A percentile compares a stretch with the other conserved stretches of the same genome.
Conservation (phyloP, 345 rosid genomes). For the Eucalyptus regnans region DNA sequence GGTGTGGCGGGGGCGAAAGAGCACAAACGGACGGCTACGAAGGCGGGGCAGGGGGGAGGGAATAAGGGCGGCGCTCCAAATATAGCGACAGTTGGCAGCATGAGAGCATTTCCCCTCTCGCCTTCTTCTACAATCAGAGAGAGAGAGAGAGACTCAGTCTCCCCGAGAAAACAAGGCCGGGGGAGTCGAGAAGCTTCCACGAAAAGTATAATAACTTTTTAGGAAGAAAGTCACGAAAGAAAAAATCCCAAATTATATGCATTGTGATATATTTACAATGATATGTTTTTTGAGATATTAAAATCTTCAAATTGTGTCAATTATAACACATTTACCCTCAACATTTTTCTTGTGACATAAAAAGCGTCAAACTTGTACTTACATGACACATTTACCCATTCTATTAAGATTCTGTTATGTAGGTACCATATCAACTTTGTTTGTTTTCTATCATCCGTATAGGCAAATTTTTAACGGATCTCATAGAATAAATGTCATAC, state of each 20-base stretch:
- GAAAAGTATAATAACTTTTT: background rate
- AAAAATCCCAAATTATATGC: no score
- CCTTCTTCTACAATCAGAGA: background rate
- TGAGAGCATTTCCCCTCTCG: background rate
- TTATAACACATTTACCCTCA: background rate
- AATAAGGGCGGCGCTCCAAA: background rate
- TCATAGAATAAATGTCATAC: no score
- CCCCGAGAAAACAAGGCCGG: background rate
- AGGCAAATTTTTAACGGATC: no score
- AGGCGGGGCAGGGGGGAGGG: background rate
- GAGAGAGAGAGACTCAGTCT: background rate
- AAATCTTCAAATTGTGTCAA: no score
- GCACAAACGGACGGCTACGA: background rate
- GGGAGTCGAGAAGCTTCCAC: background rate
- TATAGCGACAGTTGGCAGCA: background rate
- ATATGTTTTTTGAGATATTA: no score
- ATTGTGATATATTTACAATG: background rate
- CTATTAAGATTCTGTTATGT: fast-evolving
- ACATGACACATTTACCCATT: no score
- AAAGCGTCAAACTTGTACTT: fast-evolving
- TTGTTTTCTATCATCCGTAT: no score
- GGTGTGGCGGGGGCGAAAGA: background rate
- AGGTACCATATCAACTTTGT: no score
- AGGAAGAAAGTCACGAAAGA: no score
- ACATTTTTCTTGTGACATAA: no score